Conservation (phyloP, 2,329 filamentous ascomycete species). For the Aureobasidium sp. region DNA sequence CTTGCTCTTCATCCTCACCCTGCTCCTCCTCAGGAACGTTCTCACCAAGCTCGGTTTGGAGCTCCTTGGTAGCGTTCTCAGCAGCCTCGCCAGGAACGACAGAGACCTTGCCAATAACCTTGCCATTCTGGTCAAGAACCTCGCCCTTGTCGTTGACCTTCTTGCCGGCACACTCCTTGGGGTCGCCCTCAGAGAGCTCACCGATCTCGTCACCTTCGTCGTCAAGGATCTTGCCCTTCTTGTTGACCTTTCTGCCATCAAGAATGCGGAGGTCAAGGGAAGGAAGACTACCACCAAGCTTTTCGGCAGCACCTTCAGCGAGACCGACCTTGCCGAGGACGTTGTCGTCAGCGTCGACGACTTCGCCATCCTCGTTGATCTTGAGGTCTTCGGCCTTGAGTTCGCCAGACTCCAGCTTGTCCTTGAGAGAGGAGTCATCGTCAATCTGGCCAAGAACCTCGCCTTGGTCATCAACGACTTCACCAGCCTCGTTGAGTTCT, state of each 20-base stretch:
- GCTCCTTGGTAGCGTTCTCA: constrained; percentile 40
- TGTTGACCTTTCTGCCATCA: constrained; percentile 48
- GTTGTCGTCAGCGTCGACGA: constrained; percentile 43
- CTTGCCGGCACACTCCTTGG: constrained; percentile 37
- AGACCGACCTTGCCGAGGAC: constrained; percentile 43
- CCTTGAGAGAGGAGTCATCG: constrained; percentile 23
- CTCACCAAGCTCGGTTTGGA: constrained; percentile 39
- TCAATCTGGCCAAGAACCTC: constrained; percentile 42
- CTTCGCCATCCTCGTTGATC: constrained; percentile 43
- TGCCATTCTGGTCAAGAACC: constrained; percentile 42
- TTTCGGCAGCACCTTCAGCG: constrained; percentile 40
- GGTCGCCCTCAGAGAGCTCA: constrained; percentile 40
- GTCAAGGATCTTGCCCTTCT: constrained; percentile 46
- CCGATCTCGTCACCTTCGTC: constrained; percentile 44
- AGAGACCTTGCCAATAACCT: constrained; percentile 41
- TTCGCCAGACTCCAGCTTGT: constrained; percentile 30
- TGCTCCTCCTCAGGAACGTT: constrained; percentile 26
- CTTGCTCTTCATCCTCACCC: constrained; percentile 24
- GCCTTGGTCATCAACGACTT: constrained; percentile 41
- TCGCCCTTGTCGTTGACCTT: constrained; percentile 43
- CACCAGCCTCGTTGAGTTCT: constrained; percentile 41
- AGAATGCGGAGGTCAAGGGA: constrained; percentile 39
- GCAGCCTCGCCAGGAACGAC: constrained; percentile 42
- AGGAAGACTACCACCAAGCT: constrained; percentile 33
- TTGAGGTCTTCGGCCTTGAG: constrained; percentile 39